Evolutionary conservation across 768 basidiomycete species (phyloP), one percentile per base, ranked within the genome.

Genomic region (Termitomyces sp.): DNA sequence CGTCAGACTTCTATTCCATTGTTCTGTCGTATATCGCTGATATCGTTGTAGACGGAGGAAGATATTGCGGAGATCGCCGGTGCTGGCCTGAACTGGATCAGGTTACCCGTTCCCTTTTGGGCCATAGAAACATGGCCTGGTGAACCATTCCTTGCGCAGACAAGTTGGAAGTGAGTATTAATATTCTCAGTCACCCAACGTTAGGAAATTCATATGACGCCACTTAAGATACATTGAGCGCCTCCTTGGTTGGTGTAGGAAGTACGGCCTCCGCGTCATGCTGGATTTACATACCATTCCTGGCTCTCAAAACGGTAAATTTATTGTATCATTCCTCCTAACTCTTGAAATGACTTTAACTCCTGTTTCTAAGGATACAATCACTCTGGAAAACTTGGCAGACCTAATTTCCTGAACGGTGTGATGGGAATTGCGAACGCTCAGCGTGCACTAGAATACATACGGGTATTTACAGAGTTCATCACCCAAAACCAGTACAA

Each of bases 1-100:
- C 65, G 89, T 92, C 70, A 67, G 89, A 79, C 8, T 36, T 48
- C 9, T 9, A 29, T 52, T 14, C 29, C 6, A 50, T 66, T 25
- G 29, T 40, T 54, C 25, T 40, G 32, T 45, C 46, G 43, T 51
- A 46, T 42, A 14, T 46, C 57, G 12, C 45, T 63, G 40, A 60
- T 42, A 40, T 8, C 56, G 52, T 52, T 48, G 46, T 63, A 94
- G 91, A 95, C 94, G 53, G 94, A 96, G 72, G 77, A 91, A 75
- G 94, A 96, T 75, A 86, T 96, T 63, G 94, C 94, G 42, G 80
- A 88, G 70, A 96, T 97, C 62, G 92, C 94, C 49, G 89, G 85
- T 14, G 94, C 92, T 20, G 95, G 94, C 12, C 74, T 96, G 60
- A 94, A 92, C 75, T 96, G 90, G 87, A 77, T 95, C 60, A 83